Evolutionary conservation across 1,139 yeast genomes (phyloP).

Genomic region (Kluyveromyces sp.): DNA sequence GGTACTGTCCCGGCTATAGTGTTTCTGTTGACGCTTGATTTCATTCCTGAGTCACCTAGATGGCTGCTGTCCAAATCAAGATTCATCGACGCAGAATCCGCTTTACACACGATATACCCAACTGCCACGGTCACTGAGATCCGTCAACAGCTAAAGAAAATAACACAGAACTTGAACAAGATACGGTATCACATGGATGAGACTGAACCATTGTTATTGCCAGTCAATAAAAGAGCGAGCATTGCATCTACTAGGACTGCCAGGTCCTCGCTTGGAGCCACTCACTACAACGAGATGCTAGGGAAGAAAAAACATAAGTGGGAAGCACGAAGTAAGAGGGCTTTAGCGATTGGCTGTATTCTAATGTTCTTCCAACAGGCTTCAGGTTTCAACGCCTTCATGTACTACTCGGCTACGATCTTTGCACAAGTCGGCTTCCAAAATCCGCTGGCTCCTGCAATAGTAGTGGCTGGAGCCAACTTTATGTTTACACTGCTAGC

Average conservation of each 20-base stretch:
- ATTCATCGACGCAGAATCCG: conserved; percentile 35
- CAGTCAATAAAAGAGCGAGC: conserved; percentile 2
- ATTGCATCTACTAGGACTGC: background rate
- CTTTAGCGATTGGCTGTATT: conserved; percentile 60
- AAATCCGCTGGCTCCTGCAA: conserved; percentile 58
- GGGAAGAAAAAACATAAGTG: conserved; percentile 14
- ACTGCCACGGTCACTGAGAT: conserved; percentile 31
- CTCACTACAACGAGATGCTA: background rate
- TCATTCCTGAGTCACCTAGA: conserved; percentile 57
- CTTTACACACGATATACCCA: conserved; percentile 36
- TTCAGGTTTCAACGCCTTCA: conserved; percentile 69
- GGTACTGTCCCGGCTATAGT: conserved; percentile 38
- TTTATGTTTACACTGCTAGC: conserved; percentile 61
- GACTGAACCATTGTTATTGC: conserved; percentile 8
- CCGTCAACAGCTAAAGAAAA: conserved; percentile 26
- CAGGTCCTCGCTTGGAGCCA: conserved; percentile 1
- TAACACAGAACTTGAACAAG: conserved; percentile 28
- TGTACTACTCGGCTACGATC: conserved; percentile 67
- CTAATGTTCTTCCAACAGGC: conserved; percentile 69
- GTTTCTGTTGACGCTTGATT: conserved; percentile 33
- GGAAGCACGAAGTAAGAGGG: conserved; percentile 44
- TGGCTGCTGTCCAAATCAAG: conserved; percentile 41
- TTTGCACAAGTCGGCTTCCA: conserved; percentile 53
- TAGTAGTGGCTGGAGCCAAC: conserved; percentile 59
- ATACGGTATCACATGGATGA: conserved; percentile 15